phyloP scores from a whole-genome alignment of 2,329 filamentous ascomycete species.

The Ceratocystis alfenasii region DNA sequence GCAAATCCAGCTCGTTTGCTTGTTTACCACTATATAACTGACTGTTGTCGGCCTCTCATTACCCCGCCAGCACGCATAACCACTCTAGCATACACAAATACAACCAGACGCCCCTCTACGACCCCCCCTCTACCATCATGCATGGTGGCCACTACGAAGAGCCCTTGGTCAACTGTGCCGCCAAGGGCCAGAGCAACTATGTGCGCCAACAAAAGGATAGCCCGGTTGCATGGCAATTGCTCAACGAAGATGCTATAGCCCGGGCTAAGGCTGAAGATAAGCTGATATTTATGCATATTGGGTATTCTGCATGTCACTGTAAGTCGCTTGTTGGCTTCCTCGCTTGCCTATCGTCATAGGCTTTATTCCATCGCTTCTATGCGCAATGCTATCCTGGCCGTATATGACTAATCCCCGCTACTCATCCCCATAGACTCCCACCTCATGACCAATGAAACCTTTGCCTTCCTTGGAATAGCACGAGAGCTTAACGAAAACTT shows the following conservation, averaged over 20 bases:
- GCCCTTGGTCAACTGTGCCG: conserved; percentile 29
- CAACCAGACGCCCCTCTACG: not conserved
- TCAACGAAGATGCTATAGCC: conserved; percentile 63
- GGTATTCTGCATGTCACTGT: conserved; percentile 94
- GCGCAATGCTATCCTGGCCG: not conserved
- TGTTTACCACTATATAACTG: too few relatives aligned
- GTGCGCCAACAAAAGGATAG: conserved; percentile 66
- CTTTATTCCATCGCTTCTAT: not conserved
- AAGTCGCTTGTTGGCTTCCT: conserved; percentile 30
- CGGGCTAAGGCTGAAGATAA: conserved; percentile 73
- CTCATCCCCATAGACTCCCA: conserved; percentile 51
- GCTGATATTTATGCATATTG: conserved; percentile 85
- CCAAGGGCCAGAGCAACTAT: conserved; percentile 38
- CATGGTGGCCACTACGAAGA: conserved; percentile 5
- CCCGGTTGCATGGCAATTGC: conserved; percentile 82
- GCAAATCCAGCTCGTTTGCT: too few relatives aligned
- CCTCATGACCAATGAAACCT: conserved; percentile 87
- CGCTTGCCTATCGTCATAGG: too few relatives aligned
- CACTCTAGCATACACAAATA: too few relatives aligned
- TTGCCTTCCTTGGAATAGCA: conserved; percentile 71
- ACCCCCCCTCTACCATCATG: conserved; percentile 12
- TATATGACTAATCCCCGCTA: conserved; percentile 23
- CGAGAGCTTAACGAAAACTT: conserved; percentile 74
- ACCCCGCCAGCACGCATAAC: too few relatives aligned
- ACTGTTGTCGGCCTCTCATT: too few relatives aligned